Base-by-base conservation (phyloP, 768 basidiomycete genomes). In the Rhodotorula kratochvilovae region DNA sequence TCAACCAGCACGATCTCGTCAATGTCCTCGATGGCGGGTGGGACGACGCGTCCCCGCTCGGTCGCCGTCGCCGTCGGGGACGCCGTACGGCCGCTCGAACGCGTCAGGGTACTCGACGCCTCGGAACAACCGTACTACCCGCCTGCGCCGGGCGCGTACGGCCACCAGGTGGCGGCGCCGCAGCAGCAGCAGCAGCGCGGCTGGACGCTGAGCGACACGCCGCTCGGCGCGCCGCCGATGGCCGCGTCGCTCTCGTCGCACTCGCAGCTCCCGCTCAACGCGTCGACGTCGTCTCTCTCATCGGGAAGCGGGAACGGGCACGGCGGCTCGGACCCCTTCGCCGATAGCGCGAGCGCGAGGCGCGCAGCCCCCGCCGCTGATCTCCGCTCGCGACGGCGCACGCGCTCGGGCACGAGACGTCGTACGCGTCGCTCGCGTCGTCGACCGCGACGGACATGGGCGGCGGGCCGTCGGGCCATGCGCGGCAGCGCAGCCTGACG, bases 11-110 rank as follows among this genome's bases (percentile, higher is more conserved):
- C 39, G 73, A 75, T 23, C 55, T 75, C 50, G 73, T 71, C 55
- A 68, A 68, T 23, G 73, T 71, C 12, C 70, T 75, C 45, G 73
- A 71, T 12, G 55, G 55, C 31, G 73, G 70, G 2, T 75, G 73
- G 73, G 67, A 45, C 36, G 72, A 75, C 35, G 50, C 63, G 51
- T 16, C 46, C 35, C 25, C 68, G 25, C n/a, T 67, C 50, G 27
- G 50, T 59, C 57, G 10, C 57, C 65, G 3, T 15, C 27, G 15
- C 45, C 56, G 16, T 13, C n/a, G 0, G 50, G 48, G 19, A 45
- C 54, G 19, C 43, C 23, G 13, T 16, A 10, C 48, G 27, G 45
- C 27, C 36, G 33, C 19, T 25, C 58, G n/a, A 33, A 15, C n/a
- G 54, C 43, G 11, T 70, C 69, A 19, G 70, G 70, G 27, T 71